Base-by-base conservation (phyloP, 2,329 filamentous ascomycete species). In the Cercospora canescens region DNA sequence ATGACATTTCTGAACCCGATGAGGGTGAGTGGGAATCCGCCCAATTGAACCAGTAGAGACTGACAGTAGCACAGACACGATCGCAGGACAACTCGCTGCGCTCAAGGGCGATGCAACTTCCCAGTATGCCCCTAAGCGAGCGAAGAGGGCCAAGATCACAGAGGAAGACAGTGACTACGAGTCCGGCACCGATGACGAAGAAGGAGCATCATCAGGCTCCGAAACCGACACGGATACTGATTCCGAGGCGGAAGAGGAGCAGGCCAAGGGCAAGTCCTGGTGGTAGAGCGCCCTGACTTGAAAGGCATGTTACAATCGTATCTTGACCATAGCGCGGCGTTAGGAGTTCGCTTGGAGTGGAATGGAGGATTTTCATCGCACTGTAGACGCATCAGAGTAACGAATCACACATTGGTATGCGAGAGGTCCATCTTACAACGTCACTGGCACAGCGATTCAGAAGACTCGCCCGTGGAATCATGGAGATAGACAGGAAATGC, bases 1-100 rank as follows among this genome's bases (percentile, higher is more conserved):
- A 97, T 74, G 95, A 99, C 66, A 99, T 99, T 71, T 96, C 92
- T 77, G 95, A 99, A 79, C 95, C 96, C 37, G 95, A 98, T 70
- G 95, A 99, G 84, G 95, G 95, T 97, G 85, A 84, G 89, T 84
- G 55, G 18, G 6, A 9, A n/a, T 21, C 50, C 18, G 32, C 32
- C 8, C 8, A 32, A 18, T 34, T 48, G 26, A 37, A 21, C 52
- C 30, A 37, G 6, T 9, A 3, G 18, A 64, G 64, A 64, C 73
- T 74, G 57, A 73, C 61, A 8, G 18, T 3, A n/a, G 11, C 7
- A 16, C 66, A 79, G 77, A 79, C 67, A 72, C 77, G 4, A 76
- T 79, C 35, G 77, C 77, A 9, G 78, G 78, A 39, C 73, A 76
- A 63, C 78, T 79, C 76, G 77, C 77, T 5, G 73, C 76, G 16